A percentile compares a stretch with the other conserved stretches of the same genome.
Conservation (phyloP, 768 basidiomycete genomes). For the Leucocoprinus birnbaumii region DNA sequence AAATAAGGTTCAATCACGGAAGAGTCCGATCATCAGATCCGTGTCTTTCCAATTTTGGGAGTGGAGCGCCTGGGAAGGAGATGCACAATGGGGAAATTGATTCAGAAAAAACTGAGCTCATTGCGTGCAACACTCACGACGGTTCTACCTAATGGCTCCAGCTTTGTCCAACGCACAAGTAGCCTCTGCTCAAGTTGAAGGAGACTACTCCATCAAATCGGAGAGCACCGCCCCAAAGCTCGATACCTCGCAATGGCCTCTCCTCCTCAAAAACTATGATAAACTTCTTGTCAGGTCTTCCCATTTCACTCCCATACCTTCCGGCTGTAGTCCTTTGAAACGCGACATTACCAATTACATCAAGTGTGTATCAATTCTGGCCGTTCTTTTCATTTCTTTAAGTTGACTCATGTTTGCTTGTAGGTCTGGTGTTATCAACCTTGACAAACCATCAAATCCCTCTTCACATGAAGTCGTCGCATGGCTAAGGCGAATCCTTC, state of each 20-base stretch:
- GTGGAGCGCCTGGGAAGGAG: slow-evolving; percentile 1
- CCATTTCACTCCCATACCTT: slow-evolving; percentile 97
- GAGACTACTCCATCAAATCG: slow-evolving; percentile 81
- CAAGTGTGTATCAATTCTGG: slow-evolving; percentile 67
- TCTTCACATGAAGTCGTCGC: slow-evolving; percentile 99
- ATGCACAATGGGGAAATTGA: not conserved
- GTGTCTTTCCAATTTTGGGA: slow-evolving; percentile 14
- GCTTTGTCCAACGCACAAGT: slow-evolving; percentile 64
- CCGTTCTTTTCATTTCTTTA: too few species aligned
- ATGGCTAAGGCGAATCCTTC: slow-evolving; percentile 95
- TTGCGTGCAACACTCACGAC: not conserved
- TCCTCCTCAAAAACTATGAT: slow-evolving; percentile 98
- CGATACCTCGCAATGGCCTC: slow-evolving; percentile 96
- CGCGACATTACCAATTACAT: slow-evolving; percentile 90
- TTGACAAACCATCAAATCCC: slow-evolving; percentile 97
- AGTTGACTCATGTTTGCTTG: slow-evolving; percentile 10
- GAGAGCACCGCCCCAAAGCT: slow-evolving; percentile 71
- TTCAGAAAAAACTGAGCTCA: not conserved
- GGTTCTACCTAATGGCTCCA: slow-evolving; percentile 36
- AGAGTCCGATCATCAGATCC: slow-evolving; percentile 7
- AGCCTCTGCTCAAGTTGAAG: slow-evolving; percentile 68
- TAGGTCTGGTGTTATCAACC: slow-evolving; percentile 97
- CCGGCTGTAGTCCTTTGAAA: slow-evolving; percentile 92
- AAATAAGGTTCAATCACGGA: slow-evolving; percentile 31
- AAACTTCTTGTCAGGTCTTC: slow-evolving; percentile 91